Percentiles rank a stretch among this genome's conserved stretches.
Evolutionary conservation across 495 filamentous ascomycete genomes (phyloP).

Genomic region (Neurospora tetrasperma): DNA sequence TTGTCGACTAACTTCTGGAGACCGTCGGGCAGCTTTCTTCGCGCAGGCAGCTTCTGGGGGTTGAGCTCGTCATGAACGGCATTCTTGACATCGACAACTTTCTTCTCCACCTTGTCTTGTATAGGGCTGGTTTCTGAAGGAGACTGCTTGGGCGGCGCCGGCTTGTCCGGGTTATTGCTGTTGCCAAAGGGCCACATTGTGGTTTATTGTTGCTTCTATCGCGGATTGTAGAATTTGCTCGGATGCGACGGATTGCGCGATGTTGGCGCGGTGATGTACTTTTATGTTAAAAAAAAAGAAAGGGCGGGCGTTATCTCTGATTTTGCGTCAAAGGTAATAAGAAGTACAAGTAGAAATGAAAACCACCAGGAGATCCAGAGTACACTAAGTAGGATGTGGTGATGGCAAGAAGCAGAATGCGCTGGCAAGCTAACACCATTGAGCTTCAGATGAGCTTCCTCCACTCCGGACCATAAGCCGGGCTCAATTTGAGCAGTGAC

Average conservation of each 20-base stretch:
- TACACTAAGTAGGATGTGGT: neutral
- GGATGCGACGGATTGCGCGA: neutral
- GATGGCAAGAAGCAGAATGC: neutral
- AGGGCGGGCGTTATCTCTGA: neutral
- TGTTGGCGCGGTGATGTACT: neutral
- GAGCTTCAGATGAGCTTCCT: neutral
- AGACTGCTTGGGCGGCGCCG: conserved; percentile 10
- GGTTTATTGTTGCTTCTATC: neutral
- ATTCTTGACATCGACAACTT: conserved; percentile 9
- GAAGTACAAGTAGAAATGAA: neutral
- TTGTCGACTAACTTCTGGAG: conserved; percentile 60
- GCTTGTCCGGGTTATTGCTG: conserved; percentile 31
- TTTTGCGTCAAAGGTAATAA: neutral
- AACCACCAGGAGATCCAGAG: neutral
- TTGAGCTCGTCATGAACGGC: conserved; percentile 21
- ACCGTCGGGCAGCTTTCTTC: conserved; percentile 53
- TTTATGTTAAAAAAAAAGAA: neutral
- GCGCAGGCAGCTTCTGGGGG: conserved; percentile 42
- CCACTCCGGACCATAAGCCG: neutral
- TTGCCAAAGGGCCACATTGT: conserved; percentile 33
- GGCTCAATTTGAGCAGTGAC: neutral
- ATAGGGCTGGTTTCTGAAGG: conserved; percentile 7
- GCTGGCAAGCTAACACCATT: neutral
- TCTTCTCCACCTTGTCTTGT: conserved; percentile 5
- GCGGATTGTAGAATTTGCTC: neutral